phyloP scores from a whole-genome alignment of 1,139 yeast genomes.

The Lodderomyces margitis region DNA sequence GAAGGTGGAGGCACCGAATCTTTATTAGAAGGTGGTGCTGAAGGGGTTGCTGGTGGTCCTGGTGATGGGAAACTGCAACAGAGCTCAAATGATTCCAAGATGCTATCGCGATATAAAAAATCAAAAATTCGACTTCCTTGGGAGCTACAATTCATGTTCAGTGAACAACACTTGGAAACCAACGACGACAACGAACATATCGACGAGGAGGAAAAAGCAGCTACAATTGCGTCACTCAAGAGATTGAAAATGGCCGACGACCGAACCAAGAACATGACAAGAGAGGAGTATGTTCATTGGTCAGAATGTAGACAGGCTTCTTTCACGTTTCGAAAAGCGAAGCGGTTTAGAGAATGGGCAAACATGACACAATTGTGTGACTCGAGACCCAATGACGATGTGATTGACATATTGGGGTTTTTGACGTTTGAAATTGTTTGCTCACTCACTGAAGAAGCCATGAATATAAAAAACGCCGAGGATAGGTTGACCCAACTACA shows the following conservation, averaged over 20 bases:
- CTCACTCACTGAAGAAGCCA: conserved; percentile 87
- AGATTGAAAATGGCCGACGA: conserved; percentile 92
- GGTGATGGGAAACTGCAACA: conserved; percentile 22
- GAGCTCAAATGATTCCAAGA: conserved; percentile 47
- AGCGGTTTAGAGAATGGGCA: conserved; percentile 95
- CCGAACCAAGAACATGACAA: conserved; percentile 88
- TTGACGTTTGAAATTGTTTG: conserved; percentile 96
- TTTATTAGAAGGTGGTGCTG: conserved; percentile 35
- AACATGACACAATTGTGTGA: conserved; percentile 83
- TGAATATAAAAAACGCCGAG: conserved; percentile 72
- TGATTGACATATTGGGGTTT: conserved; percentile 91
- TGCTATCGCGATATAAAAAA: conserved; percentile 65
- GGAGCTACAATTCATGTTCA: conserved; percentile 93
- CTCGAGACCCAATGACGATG: conserved; percentile 93
- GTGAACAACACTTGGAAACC: conserved; percentile 84
- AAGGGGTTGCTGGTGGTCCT: conserved; percentile 19
- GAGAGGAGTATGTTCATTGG: conserved; percentile 98
- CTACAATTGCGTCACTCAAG: conserved; percentile 82
- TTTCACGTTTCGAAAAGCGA: conserved; percentile 89
- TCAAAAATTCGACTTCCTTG: conserved; percentile 86
- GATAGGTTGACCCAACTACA: conserved; percentile 43
- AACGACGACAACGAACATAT: conserved; percentile 76
- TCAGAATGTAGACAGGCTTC: conserved; percentile 98
- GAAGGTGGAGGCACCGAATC: conserved; percentile 78
- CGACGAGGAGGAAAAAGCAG: conserved; percentile 88